phyloP scores from a whole-genome alignment of 2,329 filamentous ascomycete genomes.

The Cadophora sp. region DNA sequence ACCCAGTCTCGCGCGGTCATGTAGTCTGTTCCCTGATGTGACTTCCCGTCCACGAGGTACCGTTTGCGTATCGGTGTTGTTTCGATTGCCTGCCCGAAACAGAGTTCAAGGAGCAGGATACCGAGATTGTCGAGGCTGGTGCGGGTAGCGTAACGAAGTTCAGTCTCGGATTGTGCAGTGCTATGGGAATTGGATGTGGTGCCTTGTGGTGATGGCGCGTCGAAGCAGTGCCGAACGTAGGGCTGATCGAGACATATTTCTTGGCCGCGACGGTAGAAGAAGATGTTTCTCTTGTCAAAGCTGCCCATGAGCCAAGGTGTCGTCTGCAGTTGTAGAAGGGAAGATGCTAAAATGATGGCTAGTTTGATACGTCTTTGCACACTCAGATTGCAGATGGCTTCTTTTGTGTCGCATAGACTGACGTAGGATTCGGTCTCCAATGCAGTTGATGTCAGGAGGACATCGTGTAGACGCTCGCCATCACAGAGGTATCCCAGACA shows the following conservation, averaged over 20 bases:
- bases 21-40: conserved; percentile 30
- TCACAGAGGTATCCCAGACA: conserved; percentile 33
- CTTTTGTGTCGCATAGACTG: conserved; percentile 31
- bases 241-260: conserved; percentile 32
- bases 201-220: neutral
- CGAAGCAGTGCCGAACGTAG: conserved; percentile 31
- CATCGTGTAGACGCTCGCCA: conserved; percentile 22
- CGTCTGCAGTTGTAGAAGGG: conserved; percentile 36
- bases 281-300: conserved; percentile 36
- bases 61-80: conserved; percentile 27
- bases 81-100: conserved; percentile 38
- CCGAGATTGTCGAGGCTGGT: conserved; percentile 33
- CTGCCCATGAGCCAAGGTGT: conserved; percentile 36
- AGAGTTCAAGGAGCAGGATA: conserved; percentile 40
- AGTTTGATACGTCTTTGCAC: conserved; percentile 35
- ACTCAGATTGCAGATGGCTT: conserved; percentile 19
- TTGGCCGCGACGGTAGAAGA: conserved; percentile 31
- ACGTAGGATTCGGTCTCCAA: conserved; percentile 18
- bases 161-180: neutral
- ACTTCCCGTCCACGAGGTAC: conserved; percentile 30
- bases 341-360: conserved; percentile 36
- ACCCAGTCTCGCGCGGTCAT: conserved; percentile 35
- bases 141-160: conserved; percentile 20
- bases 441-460: conserved; percentile 18
- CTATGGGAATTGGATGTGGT: conserved; percentile 1